Evolutionary conservation across 306 rosid species (phyloP).

Genomic region (Purshia tridentata): DNA sequence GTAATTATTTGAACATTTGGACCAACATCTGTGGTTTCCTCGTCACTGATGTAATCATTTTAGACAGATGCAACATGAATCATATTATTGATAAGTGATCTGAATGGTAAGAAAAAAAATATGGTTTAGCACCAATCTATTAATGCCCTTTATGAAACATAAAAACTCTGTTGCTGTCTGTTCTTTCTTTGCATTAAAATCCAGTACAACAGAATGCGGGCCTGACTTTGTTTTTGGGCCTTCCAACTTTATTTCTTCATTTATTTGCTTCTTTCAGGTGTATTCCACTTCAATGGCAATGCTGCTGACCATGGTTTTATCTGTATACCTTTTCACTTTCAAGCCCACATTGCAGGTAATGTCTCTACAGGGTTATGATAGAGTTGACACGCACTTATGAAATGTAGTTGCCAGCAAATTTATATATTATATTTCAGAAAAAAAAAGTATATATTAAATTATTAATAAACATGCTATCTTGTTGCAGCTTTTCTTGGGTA

Average conservation of each 20-base stretch:
- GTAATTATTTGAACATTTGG: slow-evolving; percentile 29
- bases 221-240: not conserved
- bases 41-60: not conserved
- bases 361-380: not conserved
- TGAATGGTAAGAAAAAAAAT: not conserved
- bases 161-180: not conserved
- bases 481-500: slow-evolving; percentile 86
- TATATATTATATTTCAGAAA: not conserved
- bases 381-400: not conserved
- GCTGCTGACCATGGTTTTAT: slow-evolving; percentile 80
- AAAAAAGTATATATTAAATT: not conserved
- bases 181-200: not conserved
- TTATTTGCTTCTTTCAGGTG: slow-evolving; percentile 47
- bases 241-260: not conserved
- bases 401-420: not conserved
- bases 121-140: slow-evolving; percentile 1
- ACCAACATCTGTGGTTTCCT: not conserved
- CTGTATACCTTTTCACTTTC: slow-evolving; percentile 75
- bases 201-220: not conserved
- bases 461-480: slow-evolving; percentile 11
- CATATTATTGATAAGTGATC: not conserved
- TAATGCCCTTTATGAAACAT: not conserved
- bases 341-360: slow-evolving; percentile 86
- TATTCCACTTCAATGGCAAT: slow-evolving; percentile 98
- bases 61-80: not conserved